Percentiles rank a stretch among this genome's conserved stretches.
Evolutionary conservation across 495 filamentous ascomycete genomes (phyloP).

Genomic region (Daldinia bambusicola): DNA sequence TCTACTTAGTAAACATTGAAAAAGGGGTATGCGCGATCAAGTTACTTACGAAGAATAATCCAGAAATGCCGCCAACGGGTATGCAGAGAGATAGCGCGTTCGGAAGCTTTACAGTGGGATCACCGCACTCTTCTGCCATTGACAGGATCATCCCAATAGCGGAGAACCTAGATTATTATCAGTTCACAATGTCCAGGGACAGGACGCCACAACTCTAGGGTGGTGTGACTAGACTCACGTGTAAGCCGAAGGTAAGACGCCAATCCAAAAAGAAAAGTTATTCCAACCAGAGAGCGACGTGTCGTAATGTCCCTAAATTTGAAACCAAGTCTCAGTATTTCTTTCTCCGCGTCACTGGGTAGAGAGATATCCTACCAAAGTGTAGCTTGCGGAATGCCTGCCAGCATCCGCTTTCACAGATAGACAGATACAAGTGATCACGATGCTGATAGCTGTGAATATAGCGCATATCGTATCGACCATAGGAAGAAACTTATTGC

Average conservation of each 20-base stretch:
- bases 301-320: slow-evolving; percentile 64
- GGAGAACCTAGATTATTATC: slow-evolving; percentile 51
- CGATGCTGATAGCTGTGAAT: slow-evolving; percentile 47
- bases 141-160: slow-evolving; percentile 70
- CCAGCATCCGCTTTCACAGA: slow-evolving; percentile 65
- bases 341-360: slow-evolving; percentile 52
- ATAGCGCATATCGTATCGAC: slow-evolving; percentile 63
- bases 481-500: slow-evolving; percentile 62
- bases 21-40: slow-evolving; percentile 46
- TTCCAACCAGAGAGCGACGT: slow-evolving; percentile 64
- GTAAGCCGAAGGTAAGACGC: slow-evolving; percentile 64
- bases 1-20: neutral
- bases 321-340: slow-evolving; percentile 53
- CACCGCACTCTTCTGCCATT: slow-evolving; percentile 65
- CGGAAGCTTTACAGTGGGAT: slow-evolving; percentile 67
- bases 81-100: slow-evolving; percentile 69
- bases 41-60: slow-evolving; percentile 66
- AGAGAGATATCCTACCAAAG: slow-evolving; percentile 51
- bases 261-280: slow-evolving; percentile 64
- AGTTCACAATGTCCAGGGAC: neutral
- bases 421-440: slow-evolving; percentile 55
- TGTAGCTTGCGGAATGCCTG: slow-evolving; percentile 55
- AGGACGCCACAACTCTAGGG: neutral
- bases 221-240: slow-evolving; percentile 46
- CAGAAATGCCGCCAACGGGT: slow-evolving; percentile 66